These are phyloP conservation scores for Coemansia sp. DNA, from an alignment of 192 early-diverging fungal species.

Conservation along the genomic window DNA sequence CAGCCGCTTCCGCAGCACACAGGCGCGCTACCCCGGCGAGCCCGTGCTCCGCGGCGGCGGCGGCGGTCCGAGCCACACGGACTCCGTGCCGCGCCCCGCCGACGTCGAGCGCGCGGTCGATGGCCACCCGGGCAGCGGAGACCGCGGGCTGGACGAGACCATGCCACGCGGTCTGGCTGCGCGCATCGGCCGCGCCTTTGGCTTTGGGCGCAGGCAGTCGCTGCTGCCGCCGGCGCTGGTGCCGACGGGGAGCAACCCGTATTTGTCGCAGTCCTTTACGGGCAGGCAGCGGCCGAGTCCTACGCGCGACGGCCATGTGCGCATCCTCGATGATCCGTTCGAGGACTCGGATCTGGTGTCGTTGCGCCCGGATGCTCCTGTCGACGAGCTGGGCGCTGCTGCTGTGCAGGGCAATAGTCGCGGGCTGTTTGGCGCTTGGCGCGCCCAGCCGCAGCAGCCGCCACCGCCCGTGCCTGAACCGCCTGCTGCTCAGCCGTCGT, in stretches of 20 bases:
- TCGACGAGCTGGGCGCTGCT: neutral
- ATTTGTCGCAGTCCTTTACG: neutral
- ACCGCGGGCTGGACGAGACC: conserved; percentile 15
- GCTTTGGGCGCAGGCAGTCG: neutral
- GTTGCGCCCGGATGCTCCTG: neutral
- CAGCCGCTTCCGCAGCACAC: conserved; percentile 7
- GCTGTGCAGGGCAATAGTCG: neutral
- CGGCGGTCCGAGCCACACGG: neutral
- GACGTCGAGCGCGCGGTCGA: conserved; percentile 31
- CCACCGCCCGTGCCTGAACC: neutral
- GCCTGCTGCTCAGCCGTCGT: neutral
- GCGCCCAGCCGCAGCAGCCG: neutral
- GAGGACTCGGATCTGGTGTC: conserved; percentile 5
- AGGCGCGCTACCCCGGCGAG: conserved; percentile 18
- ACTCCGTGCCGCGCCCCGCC: conserved; percentile 2
- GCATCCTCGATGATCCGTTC: conserved; percentile 1
- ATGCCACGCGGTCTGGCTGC: neutral
- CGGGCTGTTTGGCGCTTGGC: neutral
- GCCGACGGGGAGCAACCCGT: neutral
- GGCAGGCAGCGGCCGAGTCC: neutral
- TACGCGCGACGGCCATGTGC: conserved; percentile 5
- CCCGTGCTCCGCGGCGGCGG: conserved; percentile 37
- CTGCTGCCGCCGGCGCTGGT: neutral
- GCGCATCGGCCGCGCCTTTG: neutral
- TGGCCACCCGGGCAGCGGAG: conserved; percentile 46